phyloP scores from a whole-genome alignment of 805 yeast species.

The Spencermartinsiella europaea region DNA sequence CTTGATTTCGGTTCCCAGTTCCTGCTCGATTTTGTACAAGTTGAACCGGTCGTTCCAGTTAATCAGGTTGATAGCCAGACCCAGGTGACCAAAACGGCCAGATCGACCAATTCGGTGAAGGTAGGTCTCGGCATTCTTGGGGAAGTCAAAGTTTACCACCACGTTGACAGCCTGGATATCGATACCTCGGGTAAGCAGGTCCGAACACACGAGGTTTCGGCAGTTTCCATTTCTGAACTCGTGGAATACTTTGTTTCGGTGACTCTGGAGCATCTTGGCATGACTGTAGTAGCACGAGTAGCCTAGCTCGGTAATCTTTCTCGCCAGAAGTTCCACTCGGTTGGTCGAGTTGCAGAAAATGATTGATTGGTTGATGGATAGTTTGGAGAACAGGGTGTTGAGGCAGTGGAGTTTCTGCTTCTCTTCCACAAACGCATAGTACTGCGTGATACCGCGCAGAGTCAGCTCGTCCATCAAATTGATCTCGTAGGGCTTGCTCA shows the following conservation, averaged over 20 bases:
- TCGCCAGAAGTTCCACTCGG: slow-evolving; percentile 92
- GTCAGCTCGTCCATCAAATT: slow-evolving; percentile 98
- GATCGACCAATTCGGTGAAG: slow-evolving; percentile 98
- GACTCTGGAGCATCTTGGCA: slow-evolving; percentile 95
- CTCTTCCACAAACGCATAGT: slow-evolving; percentile 97
- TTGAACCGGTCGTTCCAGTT: slow-evolving; percentile 96
- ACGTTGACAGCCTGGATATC: slow-evolving; percentile 99
- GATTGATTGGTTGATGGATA: slow-evolving; percentile 93
- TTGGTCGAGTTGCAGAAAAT: slow-evolving; percentile 96
- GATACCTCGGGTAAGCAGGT: slow-evolving; percentile 93
- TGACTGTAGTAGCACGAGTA: slow-evolving; percentile 96
- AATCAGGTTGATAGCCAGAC: slow-evolving; percentile 93
- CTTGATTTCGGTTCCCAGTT: slow-evolving; percentile 92
- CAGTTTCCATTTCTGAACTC: slow-evolving; percentile 98
- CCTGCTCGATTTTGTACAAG: slow-evolving; percentile 92
- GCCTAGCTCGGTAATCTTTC: slow-evolving; percentile 92
- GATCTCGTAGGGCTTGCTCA: slow-evolving; percentile 89
- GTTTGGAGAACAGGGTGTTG: slow-evolving; percentile 87
- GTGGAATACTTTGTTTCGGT: slow-evolving; percentile 96
- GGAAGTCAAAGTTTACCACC: slow-evolving; percentile 97
- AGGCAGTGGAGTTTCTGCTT: slow-evolving; percentile 93
- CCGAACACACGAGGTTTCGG: slow-evolving; percentile 95
- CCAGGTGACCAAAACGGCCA: slow-evolving; percentile 97
- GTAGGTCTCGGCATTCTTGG: slow-evolving; percentile 95
- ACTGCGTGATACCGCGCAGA: slow-evolving; percentile 92